Conservation (phyloP, 1,284 basidiomycete genomes). For the Austroboletus novae-zelandiae region DNA sequence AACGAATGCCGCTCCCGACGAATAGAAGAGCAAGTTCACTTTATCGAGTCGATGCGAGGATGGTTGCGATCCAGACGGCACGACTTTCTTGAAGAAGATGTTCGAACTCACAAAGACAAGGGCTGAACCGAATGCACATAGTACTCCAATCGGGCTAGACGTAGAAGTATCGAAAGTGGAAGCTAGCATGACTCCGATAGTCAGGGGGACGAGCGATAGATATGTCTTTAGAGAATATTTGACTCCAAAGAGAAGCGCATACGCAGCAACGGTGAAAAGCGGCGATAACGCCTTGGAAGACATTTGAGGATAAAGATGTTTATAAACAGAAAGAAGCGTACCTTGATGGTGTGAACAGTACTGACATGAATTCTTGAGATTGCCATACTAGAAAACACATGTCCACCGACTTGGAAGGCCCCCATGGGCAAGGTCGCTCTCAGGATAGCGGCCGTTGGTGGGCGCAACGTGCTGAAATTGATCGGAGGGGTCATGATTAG, state of each 20-base stretch:
- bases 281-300: slow-evolving; percentile 84
- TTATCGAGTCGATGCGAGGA: slow-evolving; percentile 88
- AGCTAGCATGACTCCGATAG: slow-evolving; percentile 95
- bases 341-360: slow-evolving; percentile 99
- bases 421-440: slow-evolving; percentile 88
- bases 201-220: slow-evolving; percentile 91
- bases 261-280: slow-evolving; percentile 94
- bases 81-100: slow-evolving; percentile 99
- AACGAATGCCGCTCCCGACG: slow-evolving; percentile 90
- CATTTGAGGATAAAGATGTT: slow-evolving; percentile 6
- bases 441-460: slow-evolving; percentile 73
- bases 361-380: slow-evolving; percentile 95
- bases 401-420: slow-evolving; percentile 93
- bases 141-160: slow-evolving; percentile 78
- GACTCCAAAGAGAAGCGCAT: slow-evolving; percentile 89
- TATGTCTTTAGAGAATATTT: slow-evolving; percentile 93
- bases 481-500: slow-evolving; percentile 74
- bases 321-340: slow-evolving; percentile 35
- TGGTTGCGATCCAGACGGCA: slow-evolving; percentile 64
- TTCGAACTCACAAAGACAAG: slow-evolving; percentile 97
- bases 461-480: slow-evolving; percentile 63
- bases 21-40: slow-evolving; percentile 94
- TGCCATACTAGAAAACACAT: slow-evolving; percentile 95
- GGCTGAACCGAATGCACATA: slow-evolving; percentile 93
- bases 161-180: slow-evolving; percentile 91